phyloP scores from a whole-genome alignment of 768 basidiomycete species.

The Harrya chromipes region DNA sequence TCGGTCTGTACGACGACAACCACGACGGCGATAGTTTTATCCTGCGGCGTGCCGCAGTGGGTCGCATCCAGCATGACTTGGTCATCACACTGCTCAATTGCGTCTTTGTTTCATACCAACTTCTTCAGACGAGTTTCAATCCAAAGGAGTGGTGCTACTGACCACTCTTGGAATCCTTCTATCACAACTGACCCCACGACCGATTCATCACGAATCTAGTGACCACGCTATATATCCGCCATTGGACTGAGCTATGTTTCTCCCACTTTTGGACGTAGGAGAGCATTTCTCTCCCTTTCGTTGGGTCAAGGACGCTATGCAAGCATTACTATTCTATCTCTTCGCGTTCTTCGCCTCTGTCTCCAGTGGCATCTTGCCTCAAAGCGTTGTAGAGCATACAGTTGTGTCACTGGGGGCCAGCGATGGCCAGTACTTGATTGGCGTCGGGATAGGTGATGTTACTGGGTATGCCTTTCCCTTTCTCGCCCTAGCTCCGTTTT shows the following conservation, averaged over 20 bases:
- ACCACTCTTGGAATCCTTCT: too few relatives aligned
- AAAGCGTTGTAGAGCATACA: background rate
- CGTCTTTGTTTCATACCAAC: too few relatives aligned
- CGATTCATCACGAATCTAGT: too few relatives aligned
- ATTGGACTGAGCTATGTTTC: constrained; percentile 14
- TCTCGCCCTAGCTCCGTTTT: background rate
- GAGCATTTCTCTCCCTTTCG: constrained; percentile 15
- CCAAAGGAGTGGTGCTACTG: too few relatives aligned
- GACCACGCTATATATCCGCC: too few relatives aligned
- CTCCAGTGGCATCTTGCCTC: constrained; percentile 27
- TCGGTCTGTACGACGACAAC: too few relatives aligned
- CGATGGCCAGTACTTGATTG: constrained; percentile 23
- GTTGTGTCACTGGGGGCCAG: background rate
- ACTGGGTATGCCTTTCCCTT: constrained; percentile 51
- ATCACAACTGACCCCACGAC: too few relatives aligned
- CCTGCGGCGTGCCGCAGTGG: too few relatives aligned
- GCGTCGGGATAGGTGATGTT: constrained; percentile 56
- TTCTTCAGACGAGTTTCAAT: too few relatives aligned
- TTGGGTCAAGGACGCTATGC: constrained; percentile 38
- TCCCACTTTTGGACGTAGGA: constrained; percentile 19
- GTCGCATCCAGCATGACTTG: too few relatives aligned
- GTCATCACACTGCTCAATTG: too few relatives aligned
- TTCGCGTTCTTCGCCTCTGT: constrained; percentile 40
- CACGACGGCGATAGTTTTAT: too few relatives aligned
- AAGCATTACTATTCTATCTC: constrained; percentile 40